A percentile compares a stretch with the other conserved stretches of the same genome.
These are phyloP conservation scores for Royoungia palumana DNA, from an alignment of 768 basidiomycete genomes.

Conservation along the genomic window DNA sequence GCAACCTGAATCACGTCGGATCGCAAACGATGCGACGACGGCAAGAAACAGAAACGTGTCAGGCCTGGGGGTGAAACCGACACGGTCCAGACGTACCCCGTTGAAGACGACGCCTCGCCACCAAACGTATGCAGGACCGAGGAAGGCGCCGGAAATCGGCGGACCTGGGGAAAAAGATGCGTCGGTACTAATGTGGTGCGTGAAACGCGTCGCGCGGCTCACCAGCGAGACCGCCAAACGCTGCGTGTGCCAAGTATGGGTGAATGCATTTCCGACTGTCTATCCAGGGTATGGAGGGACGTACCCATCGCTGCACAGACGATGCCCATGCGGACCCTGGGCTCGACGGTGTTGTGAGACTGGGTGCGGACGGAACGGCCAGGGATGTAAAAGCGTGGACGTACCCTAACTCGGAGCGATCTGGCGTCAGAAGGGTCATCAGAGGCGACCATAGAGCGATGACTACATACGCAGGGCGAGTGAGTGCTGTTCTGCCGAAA, in stretches of 20 bases:
- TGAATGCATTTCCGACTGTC: too few relatives aligned
- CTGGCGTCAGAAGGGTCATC: conserved; percentile 42
- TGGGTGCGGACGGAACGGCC: too few relatives aligned
- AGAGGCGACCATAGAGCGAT: conserved; percentile 42
- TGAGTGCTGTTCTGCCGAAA: not conserved
- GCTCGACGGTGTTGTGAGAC: too few relatives aligned
- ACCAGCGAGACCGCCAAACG: conserved; percentile 24
- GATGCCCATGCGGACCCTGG: conserved; percentile 47
- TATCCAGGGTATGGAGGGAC: not conserved
- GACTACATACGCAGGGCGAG: conserved; percentile 26
- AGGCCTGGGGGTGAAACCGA: not conserved
- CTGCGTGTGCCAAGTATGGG: conserved; percentile 3
- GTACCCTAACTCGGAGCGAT: conserved; percentile 52
- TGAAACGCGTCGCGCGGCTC: not conserved
- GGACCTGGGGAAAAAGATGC: conserved; percentile 48
- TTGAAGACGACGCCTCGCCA: conserved; percentile 56
- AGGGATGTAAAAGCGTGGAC: conserved; percentile 3
- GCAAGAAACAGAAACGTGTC: too few relatives aligned
- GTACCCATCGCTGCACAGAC: conserved; percentile 47
- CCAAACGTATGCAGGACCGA: conserved; percentile 52
- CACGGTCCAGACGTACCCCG: conserved; percentile 30
- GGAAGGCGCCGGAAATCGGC: conserved; percentile 55
- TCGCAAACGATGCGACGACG: not conserved
- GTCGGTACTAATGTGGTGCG: conserved; percentile 19
- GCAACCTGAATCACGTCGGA: conserved; percentile 12